Evolutionary conservation across 306 rosid species (phyloP), one percentile per base, ranked within the genome.

Genomic region (Purshia tridentata): DNA sequence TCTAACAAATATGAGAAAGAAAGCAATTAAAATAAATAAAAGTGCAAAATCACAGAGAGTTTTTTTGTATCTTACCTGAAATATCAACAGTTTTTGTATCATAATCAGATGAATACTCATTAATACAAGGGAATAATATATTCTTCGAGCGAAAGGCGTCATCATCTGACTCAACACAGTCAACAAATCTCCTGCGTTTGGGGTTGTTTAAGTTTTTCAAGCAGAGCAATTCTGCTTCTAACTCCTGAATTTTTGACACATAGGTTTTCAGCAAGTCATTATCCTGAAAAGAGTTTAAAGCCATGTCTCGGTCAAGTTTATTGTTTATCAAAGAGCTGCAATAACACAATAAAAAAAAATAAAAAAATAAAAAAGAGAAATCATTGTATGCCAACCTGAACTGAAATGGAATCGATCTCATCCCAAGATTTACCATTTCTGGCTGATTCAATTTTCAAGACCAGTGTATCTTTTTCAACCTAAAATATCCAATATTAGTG

Each of bases 341-440:
- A 73, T 59, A n/a, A 50, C 15, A 41, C 19, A 35, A 9, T 3
- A 16, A 14, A 35, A 8, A 13, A 12, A 12, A 13, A 40, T 4
- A 8, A 1, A 9, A 3, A 6, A 12, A 56, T 20, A n/a, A 53
- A 42, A 22, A 0, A 20, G 19, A 47, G 29, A 9, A 44, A 73
- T 23, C 6, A 61, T 50, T 16, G 18, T 55, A 74, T 42, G 48
- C 78, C 13, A 29, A 95, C 99, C 99, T 95, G 87, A 52, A 84
- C 83, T 56, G 80, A 79, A 74, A 65, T 78, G 54, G 88, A 91
- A 62, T 91, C 96, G n/a, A 95, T 84, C 86, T 90, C 97, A 69
- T 95, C 97, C 96, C 92, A 95, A 48, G 99, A 81, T 87, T 87
- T 91, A 44, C 99, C 99, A 55, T 87, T 88, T 67, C 98, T 82